A percentile compares a stretch with the other conserved stretches of the same genome.
Conservation (phyloP, 345 rosid species). For the Aquilaria malaccensis region DNA sequence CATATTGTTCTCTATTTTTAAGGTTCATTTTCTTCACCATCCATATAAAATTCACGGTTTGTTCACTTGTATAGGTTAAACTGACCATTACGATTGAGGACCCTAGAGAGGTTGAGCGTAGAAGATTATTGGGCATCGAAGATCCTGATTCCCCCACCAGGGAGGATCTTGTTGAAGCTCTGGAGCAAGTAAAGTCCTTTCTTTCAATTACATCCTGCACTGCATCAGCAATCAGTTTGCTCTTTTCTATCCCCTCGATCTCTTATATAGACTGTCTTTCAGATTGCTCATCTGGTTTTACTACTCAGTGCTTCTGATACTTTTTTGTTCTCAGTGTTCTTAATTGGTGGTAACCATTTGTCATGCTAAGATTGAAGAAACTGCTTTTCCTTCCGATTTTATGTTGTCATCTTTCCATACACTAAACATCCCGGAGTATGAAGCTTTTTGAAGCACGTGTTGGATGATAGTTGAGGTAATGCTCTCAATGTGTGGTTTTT, state of each 20-base stretch:
- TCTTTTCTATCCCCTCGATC: background rate
- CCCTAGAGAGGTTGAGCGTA: conserved; percentile 81
- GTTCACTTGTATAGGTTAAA: conserved; percentile 44
- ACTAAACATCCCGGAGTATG: too few relatives aligned
- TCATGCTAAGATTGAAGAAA: too few relatives aligned
- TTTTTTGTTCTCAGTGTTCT: too few relatives aligned
- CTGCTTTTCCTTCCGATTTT: too few relatives aligned
- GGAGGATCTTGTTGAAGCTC: conserved; percentile 77
- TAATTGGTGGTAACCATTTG: too few relatives aligned
- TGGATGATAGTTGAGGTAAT: too few relatives aligned
- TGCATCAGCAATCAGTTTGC: background rate
- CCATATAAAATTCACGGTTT: background rate
- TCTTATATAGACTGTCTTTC: background rate
- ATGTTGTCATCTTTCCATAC: too few relatives aligned
- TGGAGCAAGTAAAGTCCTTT: conserved; percentile 45
- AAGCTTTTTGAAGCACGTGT: too few relatives aligned
- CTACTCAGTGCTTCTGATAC: background rate
- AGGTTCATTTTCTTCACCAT: background rate
- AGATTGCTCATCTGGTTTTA: background rate
- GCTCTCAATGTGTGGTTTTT: too few relatives aligned
- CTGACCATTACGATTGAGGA: conserved; percentile 85
- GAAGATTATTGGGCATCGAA: conserved; percentile 81
- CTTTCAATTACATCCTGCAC: background rate
- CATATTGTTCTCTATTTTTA: background rate
- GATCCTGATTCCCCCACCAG: conserved; percentile 70